Base-by-base conservation (phyloP, 106 monocot genomes). In the Apostasia ramifera region DNA sequence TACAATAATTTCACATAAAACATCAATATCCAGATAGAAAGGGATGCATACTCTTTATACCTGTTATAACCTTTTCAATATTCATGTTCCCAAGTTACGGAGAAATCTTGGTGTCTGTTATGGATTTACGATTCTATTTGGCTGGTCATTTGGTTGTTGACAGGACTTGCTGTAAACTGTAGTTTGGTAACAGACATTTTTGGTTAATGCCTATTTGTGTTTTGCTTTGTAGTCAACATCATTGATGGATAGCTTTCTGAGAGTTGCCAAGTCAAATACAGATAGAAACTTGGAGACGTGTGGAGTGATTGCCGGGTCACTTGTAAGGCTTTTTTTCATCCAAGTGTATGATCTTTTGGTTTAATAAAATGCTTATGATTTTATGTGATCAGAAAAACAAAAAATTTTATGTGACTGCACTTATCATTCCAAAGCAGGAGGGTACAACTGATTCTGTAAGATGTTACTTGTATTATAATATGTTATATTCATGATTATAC, bases 231-330 rank as follows among this genome's bases (percentile, higher is more conserved):
- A 98, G 98, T 90, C 98, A 52, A 74, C 80, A 15, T 63, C 57
- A 73, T 52, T 98, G 85, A 98, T 98, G 98, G 98, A 98, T 46
- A 76, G 64, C 65, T 98, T 98, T 61, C 67, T 98, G 82, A 90
- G 87, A 57, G 3, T 98, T 52, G 98, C 93, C 2, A 90, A 93
- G 68, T 87, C 90, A 74, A 98, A 93, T 64, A 98, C 98, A 46
- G 65, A 75, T 26, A 92, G 78, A 74, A 83, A 83, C 63, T 72
- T 98, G 42, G 92, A 98, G 84, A 98, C 98, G 44, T 98, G 98
- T 77, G 98, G 98, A 63, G 78, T 98, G 48, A 90, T 98, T 76
- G 98, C 98, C 41, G 98, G 98, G 78, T 90, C 87, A 81, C 87
- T 98, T 69, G 98, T 98, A 85, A 91, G 91, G 75, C 37, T 6